Conservation (phyloP, 192 early-diverging fungal species). For the Umbelopsis sp. region DNA sequence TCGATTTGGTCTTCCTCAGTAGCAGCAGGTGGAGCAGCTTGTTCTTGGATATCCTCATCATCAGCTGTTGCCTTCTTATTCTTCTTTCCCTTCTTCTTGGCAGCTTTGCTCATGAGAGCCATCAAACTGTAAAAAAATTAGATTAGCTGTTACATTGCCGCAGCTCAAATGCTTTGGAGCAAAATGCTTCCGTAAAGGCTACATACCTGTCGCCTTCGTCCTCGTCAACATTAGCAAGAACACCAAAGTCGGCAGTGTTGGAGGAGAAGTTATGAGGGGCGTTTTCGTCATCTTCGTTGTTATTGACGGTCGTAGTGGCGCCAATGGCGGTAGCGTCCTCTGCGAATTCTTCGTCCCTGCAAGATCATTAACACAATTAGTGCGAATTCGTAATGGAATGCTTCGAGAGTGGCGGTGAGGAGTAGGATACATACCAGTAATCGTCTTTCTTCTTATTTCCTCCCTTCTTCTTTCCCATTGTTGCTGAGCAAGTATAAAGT, state of each 20-base stretch:
- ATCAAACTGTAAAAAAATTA: constrained; percentile 27
- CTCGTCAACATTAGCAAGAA: constrained; percentile 33
- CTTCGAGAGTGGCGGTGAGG: not conserved
- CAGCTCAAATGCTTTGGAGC: not conserved
- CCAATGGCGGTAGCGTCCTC: constrained; percentile 46
- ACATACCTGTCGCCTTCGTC: constrained; percentile 49
- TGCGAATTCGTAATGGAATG: not conserved
- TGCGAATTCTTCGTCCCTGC: constrained; percentile 57
- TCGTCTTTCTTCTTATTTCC: constrained; percentile 60
- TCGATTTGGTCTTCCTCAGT: constrained; percentile 36
- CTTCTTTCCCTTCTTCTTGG: constrained; percentile 56
- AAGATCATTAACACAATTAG: not conserved
- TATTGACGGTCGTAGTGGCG: constrained; percentile 26
- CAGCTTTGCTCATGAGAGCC: constrained; percentile 51
- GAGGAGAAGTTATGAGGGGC: constrained; percentile 3
- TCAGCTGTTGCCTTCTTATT: constrained; percentile 42
- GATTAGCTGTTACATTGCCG: not conserved
- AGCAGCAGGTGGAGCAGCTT: constrained; percentile 47
- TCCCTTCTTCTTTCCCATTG: constrained; percentile 59
- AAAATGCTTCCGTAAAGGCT: not conserved
- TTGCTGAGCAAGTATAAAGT: constrained; percentile 16
- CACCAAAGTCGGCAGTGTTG: constrained; percentile 15
- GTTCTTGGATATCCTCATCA: constrained; percentile 51
- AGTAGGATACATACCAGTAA: constrained; percentile 44
- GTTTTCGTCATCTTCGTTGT: constrained; percentile 26